phyloP scores from a whole-genome alignment of 192 early-diverging fungal species.

The Coemansia aciculifera region DNA sequence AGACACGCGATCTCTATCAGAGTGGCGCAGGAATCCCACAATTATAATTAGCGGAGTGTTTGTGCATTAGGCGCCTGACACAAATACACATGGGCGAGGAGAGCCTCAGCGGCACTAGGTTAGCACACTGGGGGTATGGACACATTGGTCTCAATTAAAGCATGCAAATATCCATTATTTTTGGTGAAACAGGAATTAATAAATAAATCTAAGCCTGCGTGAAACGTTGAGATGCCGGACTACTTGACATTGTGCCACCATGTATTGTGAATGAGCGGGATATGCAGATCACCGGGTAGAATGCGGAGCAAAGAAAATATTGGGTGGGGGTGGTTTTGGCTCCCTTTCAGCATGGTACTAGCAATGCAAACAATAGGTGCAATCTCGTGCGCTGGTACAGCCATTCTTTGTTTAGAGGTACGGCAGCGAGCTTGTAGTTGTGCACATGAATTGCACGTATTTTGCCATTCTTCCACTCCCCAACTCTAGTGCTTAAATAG shows the following conservation, averaged over 20 bases:
- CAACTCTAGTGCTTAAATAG: background rate
- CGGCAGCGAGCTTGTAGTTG: background rate
- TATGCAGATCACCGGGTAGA: conserved; percentile 1
- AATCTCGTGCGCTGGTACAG: background rate
- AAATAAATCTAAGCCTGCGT: background rate
- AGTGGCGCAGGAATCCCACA: background rate
- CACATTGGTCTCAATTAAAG: conserved; percentile 4
- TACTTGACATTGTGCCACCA: background rate
- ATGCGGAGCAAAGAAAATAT: background rate
- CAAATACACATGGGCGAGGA: background rate
- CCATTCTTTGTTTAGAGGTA: background rate
- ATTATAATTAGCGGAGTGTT: background rate
- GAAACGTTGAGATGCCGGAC: background rate
- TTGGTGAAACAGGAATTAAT: background rate
- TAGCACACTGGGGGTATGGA: background rate
- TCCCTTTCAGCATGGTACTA: background rate
- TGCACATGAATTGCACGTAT: background rate
- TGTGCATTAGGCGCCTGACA: background rate
- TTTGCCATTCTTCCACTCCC: background rate
- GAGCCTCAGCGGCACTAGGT: background rate
- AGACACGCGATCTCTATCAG: background rate
- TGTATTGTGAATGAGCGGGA: background rate
- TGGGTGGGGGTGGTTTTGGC: background rate
- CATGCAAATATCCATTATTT: conserved; percentile 7
- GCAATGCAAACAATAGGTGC: background rate